These are phyloP conservation scores for Lasiosphaeris hirsuta DNA, from an alignment of 495 filamentous ascomycete species.

Conservation along the genomic window DNA sequence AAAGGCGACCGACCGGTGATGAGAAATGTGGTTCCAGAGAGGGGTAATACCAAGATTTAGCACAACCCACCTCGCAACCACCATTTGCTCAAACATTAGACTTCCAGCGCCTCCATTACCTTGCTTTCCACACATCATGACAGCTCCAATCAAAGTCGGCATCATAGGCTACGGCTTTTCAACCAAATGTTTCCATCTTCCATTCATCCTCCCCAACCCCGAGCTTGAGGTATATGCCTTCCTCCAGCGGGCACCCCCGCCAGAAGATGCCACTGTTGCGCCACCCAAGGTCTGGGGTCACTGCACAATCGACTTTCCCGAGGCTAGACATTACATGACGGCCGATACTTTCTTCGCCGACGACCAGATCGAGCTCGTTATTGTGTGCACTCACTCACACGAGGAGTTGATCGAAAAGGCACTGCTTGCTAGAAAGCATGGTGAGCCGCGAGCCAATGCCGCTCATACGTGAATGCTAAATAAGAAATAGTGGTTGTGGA, in stretches of 20 bases:
- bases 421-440: constrained; percentile 63
- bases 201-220: constrained; percentile 60
- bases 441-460: background rate
- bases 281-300: constrained; percentile 21
- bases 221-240: constrained; percentile 56
- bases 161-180: constrained; percentile 53
- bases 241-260: constrained; percentile 31
- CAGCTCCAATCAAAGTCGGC: constrained; percentile 33
- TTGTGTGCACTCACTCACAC: constrained; percentile 63
- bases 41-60: no score
- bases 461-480: background rate
- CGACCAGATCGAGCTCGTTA: constrained; percentile 56
- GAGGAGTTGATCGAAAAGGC: constrained; percentile 57
- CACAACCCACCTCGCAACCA: no score
- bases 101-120: background rate
- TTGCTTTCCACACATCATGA: background rate
- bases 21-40: no score
- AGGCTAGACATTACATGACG: constrained; percentile 40
- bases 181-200: constrained; percentile 72
- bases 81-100: no score
- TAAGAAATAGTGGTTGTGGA: constrained; percentile 59
- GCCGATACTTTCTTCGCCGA: constrained; percentile 59
- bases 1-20: no score
- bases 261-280: constrained; percentile 6
- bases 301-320: constrained; percentile 35